A percentile compares a stretch with the other conserved stretches of the same genome.
Conservation (phyloP, 441 rosid genomes). For the Viola pubescens region DNA sequence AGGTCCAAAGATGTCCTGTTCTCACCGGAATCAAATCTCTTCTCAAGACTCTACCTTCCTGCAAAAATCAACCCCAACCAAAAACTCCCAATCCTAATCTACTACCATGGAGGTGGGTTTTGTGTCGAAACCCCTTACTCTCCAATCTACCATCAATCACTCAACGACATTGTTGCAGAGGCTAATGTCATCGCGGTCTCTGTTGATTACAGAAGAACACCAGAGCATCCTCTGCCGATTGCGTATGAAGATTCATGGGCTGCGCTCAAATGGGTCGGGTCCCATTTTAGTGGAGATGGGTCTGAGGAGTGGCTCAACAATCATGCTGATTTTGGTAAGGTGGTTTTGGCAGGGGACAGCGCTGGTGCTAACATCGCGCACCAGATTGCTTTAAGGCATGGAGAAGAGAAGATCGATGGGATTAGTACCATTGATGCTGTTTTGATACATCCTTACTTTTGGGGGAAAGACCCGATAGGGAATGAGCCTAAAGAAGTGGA, state of each 20-base stretch:
- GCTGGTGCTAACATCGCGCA: slow-evolving; percentile 22
- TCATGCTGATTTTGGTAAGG: slow-evolving; percentile 15
- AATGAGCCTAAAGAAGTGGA: neutral
- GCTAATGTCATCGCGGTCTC: slow-evolving; percentile 15
- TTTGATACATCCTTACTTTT: slow-evolving; percentile 18
- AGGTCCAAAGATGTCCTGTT: slow-evolving; percentile 38
- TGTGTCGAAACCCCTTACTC: slow-evolving; percentile 12
- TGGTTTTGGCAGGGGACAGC: slow-evolving; percentile 20
- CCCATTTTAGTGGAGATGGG: slow-evolving; percentile 16
- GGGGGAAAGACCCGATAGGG: slow-evolving; percentile 19
- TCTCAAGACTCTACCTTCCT: slow-evolving; percentile 43
- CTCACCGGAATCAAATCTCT: slow-evolving; percentile 28
- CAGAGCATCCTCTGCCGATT: slow-evolving; percentile 15
- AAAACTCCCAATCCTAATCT: slow-evolving; percentile 43
- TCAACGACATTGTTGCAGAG: slow-evolving; percentile 7
- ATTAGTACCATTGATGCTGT: neutral
- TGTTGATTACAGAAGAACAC: slow-evolving; percentile 18
- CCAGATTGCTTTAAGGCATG: slow-evolving; percentile 1
- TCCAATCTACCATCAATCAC: slow-evolving; percentile 5
- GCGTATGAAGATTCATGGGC: slow-evolving; percentile 19
- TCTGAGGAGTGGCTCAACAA: slow-evolving; percentile 16
- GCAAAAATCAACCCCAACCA: slow-evolving; percentile 8
- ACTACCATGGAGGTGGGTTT: slow-evolving; percentile 60
- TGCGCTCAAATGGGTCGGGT: slow-evolving; percentile 21
- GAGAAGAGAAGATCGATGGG: slow-evolving; percentile 3